Base-by-base conservation (phyloP, 2,329 filamentous ascomycete genomes). In the Hypoxylon sp. region DNA sequence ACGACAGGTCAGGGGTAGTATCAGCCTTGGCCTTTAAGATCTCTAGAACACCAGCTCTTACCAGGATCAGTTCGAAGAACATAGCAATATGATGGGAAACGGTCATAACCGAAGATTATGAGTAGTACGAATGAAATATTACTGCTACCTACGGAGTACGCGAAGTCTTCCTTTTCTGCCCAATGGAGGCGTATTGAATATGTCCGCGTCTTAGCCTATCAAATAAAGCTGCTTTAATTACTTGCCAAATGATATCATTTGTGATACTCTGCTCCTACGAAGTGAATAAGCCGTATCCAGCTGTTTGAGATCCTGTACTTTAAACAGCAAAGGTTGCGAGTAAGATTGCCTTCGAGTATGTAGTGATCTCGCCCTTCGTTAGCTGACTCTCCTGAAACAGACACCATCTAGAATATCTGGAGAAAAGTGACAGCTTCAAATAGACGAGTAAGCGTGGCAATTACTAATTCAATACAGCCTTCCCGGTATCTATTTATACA, bases 401-500 rank as follows among this genome's bases (percentile, higher is more conserved):
- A 8, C n/a, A 26, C 47, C 26, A 50, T 29, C 19, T 13, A n/a
- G 17, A n/a, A 14, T 22, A 17, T 14, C 17, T 13, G 39, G 44
- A 10, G 26, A 29, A 26, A 44, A 26, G 3, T 39, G 10, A 37
- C 29, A 58, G 31, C 42, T 31, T 50, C 19, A 11, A 59, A 31
- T 22, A 22, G 37, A 59, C 3, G 6, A 13, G 42, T 59, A 59
- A 59, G 44, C 55, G 44, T 39, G 44, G 29, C 55, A 59, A 37
- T 29, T 39, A 39, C 33, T 48, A 47, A 50, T 50, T n/a, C 37
- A 17, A 22, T n/a, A 22, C 19, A 35, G 31, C 55, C 44, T 59
- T 50, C 52, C 35, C 44, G 8, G 31, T 5, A 17, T 59, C 55
- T 59, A 59, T 59, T 59, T 39, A 59, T 59, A 59, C 55, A 33